Evolutionary conservation across 1,284 basidiomycete species (phyloP).

Genomic region (Flammula alnicola): DNA sequence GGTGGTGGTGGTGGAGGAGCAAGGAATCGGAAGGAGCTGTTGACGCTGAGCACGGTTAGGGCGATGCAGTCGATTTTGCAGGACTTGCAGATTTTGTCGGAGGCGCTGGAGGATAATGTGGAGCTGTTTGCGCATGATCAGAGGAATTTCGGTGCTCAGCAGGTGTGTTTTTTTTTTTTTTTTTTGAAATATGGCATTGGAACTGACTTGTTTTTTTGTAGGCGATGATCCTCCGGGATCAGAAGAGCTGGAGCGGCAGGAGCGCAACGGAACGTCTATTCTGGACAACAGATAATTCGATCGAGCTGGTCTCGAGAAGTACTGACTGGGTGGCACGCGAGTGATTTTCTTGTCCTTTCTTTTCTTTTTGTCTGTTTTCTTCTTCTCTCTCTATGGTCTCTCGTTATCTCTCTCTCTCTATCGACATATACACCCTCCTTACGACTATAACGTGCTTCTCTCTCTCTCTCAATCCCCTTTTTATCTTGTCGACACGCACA

Average conservation of each 20-base stretch:
- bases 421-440: slow-evolving; percentile 17
- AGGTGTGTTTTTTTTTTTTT: slow-evolving; percentile 54
- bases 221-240: slow-evolving; percentile 92
- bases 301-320: slow-evolving; percentile 80
- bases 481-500: slow-evolving; percentile 13
- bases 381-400: slow-evolving; percentile 10
- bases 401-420: slow-evolving; percentile 9
- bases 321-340: slow-evolving; percentile 84
- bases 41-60: slow-evolving; percentile 71
- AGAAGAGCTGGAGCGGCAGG: slow-evolving; percentile 90
- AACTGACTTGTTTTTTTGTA: slow-evolving; percentile 38
- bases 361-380: slow-evolving; percentile 20
- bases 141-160: slow-evolving; percentile 91
- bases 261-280: slow-evolving; percentile 88
- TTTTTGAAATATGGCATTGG: slow-evolving; percentile 14
- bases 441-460: slow-evolving; percentile 22
- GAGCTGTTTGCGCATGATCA: slow-evolving; percentile 90
- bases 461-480: slow-evolving; percentile 10
- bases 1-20: slow-evolving; percentile 48
- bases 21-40: slow-evolving; percentile 76
- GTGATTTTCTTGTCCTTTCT: slow-evolving; percentile 32
- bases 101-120: slow-evolving; percentile 88
- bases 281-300: slow-evolving; percentile 86
- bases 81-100: slow-evolving; percentile 83
- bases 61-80: slow-evolving; percentile 83